phyloP scores from a whole-genome alignment of 768 basidiomycete genomes.

The Rhizopogon sp. region DNA sequence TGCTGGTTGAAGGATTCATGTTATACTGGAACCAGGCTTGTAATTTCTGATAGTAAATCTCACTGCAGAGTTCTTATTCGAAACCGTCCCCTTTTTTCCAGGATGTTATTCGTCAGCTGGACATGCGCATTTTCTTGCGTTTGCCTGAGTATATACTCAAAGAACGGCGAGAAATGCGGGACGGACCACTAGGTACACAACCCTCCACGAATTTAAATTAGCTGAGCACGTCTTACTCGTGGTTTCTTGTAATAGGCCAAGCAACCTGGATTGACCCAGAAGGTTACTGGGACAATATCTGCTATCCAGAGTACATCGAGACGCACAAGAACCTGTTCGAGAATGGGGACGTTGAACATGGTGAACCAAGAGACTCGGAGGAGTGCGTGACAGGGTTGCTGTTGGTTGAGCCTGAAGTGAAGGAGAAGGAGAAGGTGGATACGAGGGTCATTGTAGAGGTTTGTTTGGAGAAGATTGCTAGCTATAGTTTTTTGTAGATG shows the following conservation, averaged over 20 bases:
- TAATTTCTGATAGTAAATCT: neutral
- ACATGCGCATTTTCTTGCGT: slow-evolving; percentile 80
- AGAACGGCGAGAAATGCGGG: slow-evolving; percentile 68
- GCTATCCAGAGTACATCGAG: slow-evolving; percentile 88
- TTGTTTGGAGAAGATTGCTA: slow-evolving; percentile 44
- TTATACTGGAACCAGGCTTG: slow-evolving; percentile 82
- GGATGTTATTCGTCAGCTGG: slow-evolving; percentile 67
- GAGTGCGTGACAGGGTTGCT: slow-evolving; percentile 48
- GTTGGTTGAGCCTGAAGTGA: slow-evolving; percentile 48
- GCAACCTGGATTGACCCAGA: slow-evolving; percentile 84
- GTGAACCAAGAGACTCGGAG: slow-evolving; percentile 34
- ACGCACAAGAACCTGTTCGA: slow-evolving; percentile 74
- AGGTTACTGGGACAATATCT: slow-evolving; percentile 85
- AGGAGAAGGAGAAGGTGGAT: slow-evolving; percentile 46
- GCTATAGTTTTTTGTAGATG: neutral
- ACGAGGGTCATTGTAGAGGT: slow-evolving; percentile 59
- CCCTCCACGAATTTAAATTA: neutral
- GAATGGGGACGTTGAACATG: slow-evolving; percentile 70
- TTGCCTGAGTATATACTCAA: slow-evolving; percentile 74
- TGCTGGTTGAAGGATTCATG: slow-evolving; percentile 89
- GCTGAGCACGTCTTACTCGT: slow-evolving; percentile 8
- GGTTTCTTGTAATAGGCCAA: slow-evolving; percentile 59
- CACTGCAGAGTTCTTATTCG: neutral
- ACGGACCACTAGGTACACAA: slow-evolving; percentile 79
- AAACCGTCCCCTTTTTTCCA: slow-evolving; percentile 18